Evolutionary conservation across 495 filamentous ascomycete species (phyloP), one percentile per base, ranked within the genome.

Genomic region (Aspergillus homomorphus): DNA sequence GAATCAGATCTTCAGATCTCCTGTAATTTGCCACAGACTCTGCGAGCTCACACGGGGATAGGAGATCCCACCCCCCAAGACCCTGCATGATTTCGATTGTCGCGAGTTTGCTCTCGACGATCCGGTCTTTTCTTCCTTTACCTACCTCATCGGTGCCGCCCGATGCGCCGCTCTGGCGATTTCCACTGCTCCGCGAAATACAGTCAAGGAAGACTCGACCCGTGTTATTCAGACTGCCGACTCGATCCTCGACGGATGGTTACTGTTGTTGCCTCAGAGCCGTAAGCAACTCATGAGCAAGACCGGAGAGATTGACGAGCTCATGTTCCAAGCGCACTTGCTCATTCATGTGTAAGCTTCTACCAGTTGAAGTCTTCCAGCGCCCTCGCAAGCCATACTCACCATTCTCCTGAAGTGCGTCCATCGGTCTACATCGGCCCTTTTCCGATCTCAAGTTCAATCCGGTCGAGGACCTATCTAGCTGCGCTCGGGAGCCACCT

Each of bases 81-180:
- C 82, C 19, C 5, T 90, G 85, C 78, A 87, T 58, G 86, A 91
- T 43, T 90, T 90, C 64, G 85, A 92, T 61, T 82, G 86, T 59
- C 80, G 85, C 33, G 72, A 84, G 51, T 91, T 92, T 63, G 74
- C 79, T 3, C 73, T 72, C 7, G 82, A 87, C 43, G 79, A 84
- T 24, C 75, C 77, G n/a, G 70, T 73, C n/a, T 92, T 89, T 65
- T 91, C 89, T 16, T 91, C 89, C 3, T 91, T 88, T 58, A 77
- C 88, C 4, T 92, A 92, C 62, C 86, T 89, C 12, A 84, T 92
- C 51, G 77, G 78, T 41, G 76, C 78, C 15, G 71, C 78, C 5
- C 74, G 67, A 19, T 67, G 71, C 45, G 49, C 61, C 0, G 71
- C 61, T 18, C 33, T 59, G 0, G 70, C 70, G 0, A 68, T 73